phyloP scores from a whole-genome alignment of 805 yeast species.

The Schwanniomyces vanrijiae region DNA sequence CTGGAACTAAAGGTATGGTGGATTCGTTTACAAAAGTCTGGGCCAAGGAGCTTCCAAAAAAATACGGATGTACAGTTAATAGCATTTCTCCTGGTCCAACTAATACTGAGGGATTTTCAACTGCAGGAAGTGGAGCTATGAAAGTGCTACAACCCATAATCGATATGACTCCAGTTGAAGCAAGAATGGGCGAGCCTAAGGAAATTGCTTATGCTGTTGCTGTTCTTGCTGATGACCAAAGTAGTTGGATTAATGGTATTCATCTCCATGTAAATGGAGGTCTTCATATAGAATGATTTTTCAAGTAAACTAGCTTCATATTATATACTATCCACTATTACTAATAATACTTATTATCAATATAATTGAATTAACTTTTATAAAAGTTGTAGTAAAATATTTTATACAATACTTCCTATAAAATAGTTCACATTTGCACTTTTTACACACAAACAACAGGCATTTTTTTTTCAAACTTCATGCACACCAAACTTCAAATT shows the following conservation, averaged over 20 bases:
- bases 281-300: slow-evolving; percentile 1
- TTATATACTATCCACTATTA: too few species aligned
- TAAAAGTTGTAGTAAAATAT: too few species aligned
- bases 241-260: slow-evolving; percentile 15
- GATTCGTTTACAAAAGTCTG: slow-evolving; percentile 11
- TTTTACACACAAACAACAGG: too few species aligned
- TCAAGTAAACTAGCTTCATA: too few species aligned
- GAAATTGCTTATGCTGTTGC: slow-evolving; percentile 16
- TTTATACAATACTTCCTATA: too few species aligned
- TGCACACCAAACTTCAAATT: too few species aligned
- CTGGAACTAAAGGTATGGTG: slow-evolving; percentile 14
- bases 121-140: slow-evolving; percentile 10
- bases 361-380: too few species aligned
- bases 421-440: too few species aligned
- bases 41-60: slow-evolving; percentile 15
- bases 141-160: slow-evolving; percentile 7
- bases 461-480: too few species aligned
- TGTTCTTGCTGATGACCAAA: slow-evolving; percentile 11
- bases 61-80: slow-evolving; percentile 12
- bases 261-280: slow-evolving; percentile 16
- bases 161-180: slow-evolving; percentile 12
- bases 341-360: too few species aligned
- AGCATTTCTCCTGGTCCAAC: slow-evolving; percentile 12
- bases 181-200: slow-evolving; percentile 15
- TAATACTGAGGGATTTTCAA: slow-evolving; percentile 13